phyloP scores from a whole-genome alignment of 306 rosid genomes.

The Gillenia trifoliata region DNA sequence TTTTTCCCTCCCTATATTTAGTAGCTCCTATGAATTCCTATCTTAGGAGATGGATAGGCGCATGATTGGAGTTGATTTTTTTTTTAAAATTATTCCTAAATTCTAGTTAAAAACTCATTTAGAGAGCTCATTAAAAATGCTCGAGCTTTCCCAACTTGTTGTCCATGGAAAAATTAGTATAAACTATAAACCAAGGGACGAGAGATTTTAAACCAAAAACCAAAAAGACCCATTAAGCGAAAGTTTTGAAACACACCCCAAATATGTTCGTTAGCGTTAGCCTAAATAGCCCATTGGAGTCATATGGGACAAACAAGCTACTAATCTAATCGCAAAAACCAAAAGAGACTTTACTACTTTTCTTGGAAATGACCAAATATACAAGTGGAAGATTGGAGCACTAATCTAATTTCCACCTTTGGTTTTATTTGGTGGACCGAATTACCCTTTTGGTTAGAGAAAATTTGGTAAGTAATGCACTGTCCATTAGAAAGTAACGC shows the following conservation, averaged over 20 bases:
- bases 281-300: conserved; percentile 24
- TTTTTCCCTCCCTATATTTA: too few species aligned
- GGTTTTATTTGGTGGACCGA: background rate
- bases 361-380: conserved; percentile 30
- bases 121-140: too few species aligned
- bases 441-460: conserved; percentile 1
- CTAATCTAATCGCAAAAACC: conserved; percentile 38
- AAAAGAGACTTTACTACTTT: conserved; percentile 35
- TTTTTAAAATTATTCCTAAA: too few species aligned
- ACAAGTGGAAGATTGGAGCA: background rate
- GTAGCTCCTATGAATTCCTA: too few species aligned
- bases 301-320: conserved; percentile 32
- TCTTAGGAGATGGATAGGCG: too few species aligned
- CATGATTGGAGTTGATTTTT: too few species aligned
- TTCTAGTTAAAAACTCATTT: too few species aligned
- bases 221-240: conserved; percentile 16
- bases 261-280: conserved; percentile 11
- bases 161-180: background rate
- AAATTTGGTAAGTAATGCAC: too few species aligned
- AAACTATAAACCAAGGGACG: conserved; percentile 1
- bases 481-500: too few species aligned
- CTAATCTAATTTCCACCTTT: background rate
- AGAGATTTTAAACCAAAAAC: conserved; percentile 20
- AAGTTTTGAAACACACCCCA: conserved; percentile 26
- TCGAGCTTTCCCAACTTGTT: background rate